Base-by-base conservation (phyloP, 495 filamentous ascomycete genomes). In the Clohesyomyces aquaticus region DNA sequence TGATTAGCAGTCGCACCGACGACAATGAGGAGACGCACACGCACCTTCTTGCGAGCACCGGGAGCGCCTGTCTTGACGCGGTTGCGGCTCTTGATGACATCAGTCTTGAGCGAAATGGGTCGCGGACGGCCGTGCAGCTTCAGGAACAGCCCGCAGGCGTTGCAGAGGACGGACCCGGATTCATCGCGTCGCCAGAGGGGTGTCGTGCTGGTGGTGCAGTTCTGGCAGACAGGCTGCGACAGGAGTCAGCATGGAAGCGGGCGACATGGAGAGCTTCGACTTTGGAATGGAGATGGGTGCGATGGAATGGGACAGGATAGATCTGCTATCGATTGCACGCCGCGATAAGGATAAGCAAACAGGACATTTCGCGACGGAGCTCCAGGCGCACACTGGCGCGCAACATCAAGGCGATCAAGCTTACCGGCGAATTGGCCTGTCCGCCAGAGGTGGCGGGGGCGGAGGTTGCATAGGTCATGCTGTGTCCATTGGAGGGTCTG, bases 51-150 rank as follows among this genome's bases (percentile, higher is more conserved):
- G 78, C 93, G 94, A 54, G 87, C 84, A 10, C 86, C 87, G 68
- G 91, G 88, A 4, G 89, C 91, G 61, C 88, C 85, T 47, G 91
- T 94, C 81, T 98, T 98, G 51, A 98, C 93, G 56, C 94, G 87
- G 74, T 99, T 99, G 69, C 94, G 92, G 79, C 93, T 96, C 79
- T 99, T 99, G 78, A 99, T 99, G 62, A 98, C 92, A 80, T 99
- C 95, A 46, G 95, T 99, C 79, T 99, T 99, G 68, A 99, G 83
- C 66, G 88, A 93, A 76, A 96, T 96, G 71, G 95, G 95, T 54
- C 94, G 87, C 65, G 95, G 86, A 21, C 91, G 86, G 63, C 91
- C 91, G 68, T 99, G 94, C 63, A 99, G 86, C 80, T 99, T 99
- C 66, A 98, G 81, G 77, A 96, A 98, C 42, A 98, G 78, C 52